Conservation (phyloP, 1,139 yeast genomes). For the Suhomyces atakaporum region DNA sequence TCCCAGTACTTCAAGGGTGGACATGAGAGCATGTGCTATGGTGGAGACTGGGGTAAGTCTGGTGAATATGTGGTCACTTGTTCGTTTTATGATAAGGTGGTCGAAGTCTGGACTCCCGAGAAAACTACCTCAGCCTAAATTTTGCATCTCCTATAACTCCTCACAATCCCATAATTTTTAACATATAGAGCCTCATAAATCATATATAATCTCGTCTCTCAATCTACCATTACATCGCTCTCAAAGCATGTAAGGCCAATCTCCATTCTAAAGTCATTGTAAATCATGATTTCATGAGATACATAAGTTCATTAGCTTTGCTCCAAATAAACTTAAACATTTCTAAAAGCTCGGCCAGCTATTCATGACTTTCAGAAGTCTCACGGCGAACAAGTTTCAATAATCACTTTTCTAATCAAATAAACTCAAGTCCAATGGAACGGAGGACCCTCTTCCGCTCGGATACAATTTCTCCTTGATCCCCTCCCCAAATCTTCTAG, state of each 20-base stretch:
- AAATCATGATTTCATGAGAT: background rate
- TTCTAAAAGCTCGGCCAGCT: too few relatives aligned
- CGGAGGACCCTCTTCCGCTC: conserved; percentile 94
- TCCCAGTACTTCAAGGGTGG: conserved; percentile 58
- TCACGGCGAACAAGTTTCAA: background rate
- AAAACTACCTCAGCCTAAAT: too few relatives aligned
- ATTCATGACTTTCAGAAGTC: too few relatives aligned
- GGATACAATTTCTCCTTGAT: conserved; percentile 75
- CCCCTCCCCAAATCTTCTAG: conserved; percentile 68
- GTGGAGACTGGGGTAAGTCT: conserved; percentile 78
- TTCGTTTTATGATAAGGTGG: conserved; percentile 83
- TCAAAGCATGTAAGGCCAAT: too few relatives aligned
- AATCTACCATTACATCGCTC: too few relatives aligned
- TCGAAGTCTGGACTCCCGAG: conserved; percentile 66
- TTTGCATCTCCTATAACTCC: too few relatives aligned
- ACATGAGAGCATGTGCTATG: conserved; percentile 92
- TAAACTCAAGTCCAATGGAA: conserved; percentile 66
- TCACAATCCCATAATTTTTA: too few relatives aligned
- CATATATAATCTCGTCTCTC: too few relatives aligned
- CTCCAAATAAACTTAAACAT: background rate
- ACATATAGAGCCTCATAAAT: too few relatives aligned
- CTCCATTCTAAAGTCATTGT: too few relatives aligned
- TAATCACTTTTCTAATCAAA: conserved; percentile 1
- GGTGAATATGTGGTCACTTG: conserved; percentile 66
- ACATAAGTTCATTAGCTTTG: background rate